These are phyloP conservation scores for Penicillium paradoxum DNA, from an alignment of 495 filamentous ascomycete species.

Conservation along the genomic window DNA sequence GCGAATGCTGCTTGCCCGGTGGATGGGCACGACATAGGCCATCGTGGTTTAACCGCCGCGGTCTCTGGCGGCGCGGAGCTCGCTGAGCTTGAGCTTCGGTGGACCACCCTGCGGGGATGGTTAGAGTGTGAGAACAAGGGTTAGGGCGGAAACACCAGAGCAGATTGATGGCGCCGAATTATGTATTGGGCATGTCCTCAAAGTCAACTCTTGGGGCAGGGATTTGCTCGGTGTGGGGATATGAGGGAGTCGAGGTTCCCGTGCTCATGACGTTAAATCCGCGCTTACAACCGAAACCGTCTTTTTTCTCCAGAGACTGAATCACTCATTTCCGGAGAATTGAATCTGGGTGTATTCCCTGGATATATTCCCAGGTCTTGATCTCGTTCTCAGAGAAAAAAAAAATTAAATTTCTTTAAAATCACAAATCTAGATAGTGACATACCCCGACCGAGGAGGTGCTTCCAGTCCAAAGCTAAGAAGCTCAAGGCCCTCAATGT, in stretches of 20 bases:
- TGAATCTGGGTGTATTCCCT: too few relatives aligned
- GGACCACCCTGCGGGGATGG: conserved; percentile 8
- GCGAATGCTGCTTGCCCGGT: conserved; percentile 81
- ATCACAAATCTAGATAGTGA: conserved; percentile 13
- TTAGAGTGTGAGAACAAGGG: too few relatives aligned
- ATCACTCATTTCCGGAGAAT: too few relatives aligned
- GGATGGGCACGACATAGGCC: conserved; percentile 94
- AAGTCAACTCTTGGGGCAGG: neutral
- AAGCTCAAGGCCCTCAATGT: neutral
- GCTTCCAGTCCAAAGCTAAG: neutral
- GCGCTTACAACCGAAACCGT: conserved; percentile 25
- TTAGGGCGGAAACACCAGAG: neutral
- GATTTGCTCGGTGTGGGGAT: neutral
- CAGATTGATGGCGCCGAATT: neutral
- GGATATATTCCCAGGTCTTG: too few relatives aligned
- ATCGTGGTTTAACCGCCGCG: conserved; percentile 42
- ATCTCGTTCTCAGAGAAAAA: neutral
- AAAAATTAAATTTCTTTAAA: conserved; percentile 10
- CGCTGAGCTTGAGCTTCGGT: conserved; percentile 8
- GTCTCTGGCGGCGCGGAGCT: conserved; percentile 8
- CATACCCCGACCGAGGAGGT: neutral
- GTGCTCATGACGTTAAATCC: conserved; percentile 25
- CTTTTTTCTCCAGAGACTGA: too few relatives aligned
- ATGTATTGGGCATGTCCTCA: conserved; percentile 13
- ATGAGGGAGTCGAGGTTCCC: conserved; percentile 8